Conservation (phyloP, 495 filamentous ascomycete genomes). For the Aspergillus wentii region DNA sequence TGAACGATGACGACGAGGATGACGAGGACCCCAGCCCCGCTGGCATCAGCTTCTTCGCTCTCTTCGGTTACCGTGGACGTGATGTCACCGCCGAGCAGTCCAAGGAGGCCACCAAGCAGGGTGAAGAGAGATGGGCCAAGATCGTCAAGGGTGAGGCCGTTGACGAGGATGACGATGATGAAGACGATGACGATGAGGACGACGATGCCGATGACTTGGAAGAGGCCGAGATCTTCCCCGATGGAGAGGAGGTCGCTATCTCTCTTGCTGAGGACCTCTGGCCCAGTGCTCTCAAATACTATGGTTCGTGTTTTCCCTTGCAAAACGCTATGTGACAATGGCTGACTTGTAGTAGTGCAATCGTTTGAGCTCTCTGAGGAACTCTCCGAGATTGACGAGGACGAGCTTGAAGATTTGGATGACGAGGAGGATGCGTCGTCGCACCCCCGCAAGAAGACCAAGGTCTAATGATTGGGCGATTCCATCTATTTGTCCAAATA, state of each 20-base stretch:
- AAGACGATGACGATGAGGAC: slow-evolving; percentile 46
- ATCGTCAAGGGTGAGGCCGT: slow-evolving; percentile 49
- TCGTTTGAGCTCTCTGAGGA: slow-evolving; percentile 28
- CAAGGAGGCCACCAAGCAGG: slow-evolving; percentile 49
- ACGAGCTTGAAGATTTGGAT: slow-evolving; percentile 17
- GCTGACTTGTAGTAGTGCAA: slow-evolving; percentile 23
- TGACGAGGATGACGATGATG: slow-evolving; percentile 36
- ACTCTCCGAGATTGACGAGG: slow-evolving; percentile 27
- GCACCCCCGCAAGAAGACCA: slow-evolving; percentile 41
- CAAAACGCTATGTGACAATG: not conserved
- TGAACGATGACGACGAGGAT: slow-evolving; percentile 30
- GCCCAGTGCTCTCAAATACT: slow-evolving; percentile 83
- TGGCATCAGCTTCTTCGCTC: slow-evolving; percentile 75
- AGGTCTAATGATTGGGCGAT: slow-evolving; percentile 25
- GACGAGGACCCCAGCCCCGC: slow-evolving; percentile 46
- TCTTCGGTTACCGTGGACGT: slow-evolving; percentile 72
- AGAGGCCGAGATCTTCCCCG: slow-evolving; percentile 71
- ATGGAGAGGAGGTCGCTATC: slow-evolving; percentile 75
- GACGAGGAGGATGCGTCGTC: slow-evolving; percentile 26
- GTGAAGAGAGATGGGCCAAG: slow-evolving; percentile 54
- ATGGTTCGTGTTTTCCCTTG: slow-evolving; percentile 55
- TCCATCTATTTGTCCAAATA: slow-evolving; percentile 5
- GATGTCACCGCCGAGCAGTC: slow-evolving; percentile 67
- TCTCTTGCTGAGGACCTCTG: slow-evolving; percentile 80
- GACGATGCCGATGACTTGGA: slow-evolving; percentile 51